Conservation (phyloP, 2,329 filamentous ascomycete genomes). For the Neofusicoccum ribis region DNA sequence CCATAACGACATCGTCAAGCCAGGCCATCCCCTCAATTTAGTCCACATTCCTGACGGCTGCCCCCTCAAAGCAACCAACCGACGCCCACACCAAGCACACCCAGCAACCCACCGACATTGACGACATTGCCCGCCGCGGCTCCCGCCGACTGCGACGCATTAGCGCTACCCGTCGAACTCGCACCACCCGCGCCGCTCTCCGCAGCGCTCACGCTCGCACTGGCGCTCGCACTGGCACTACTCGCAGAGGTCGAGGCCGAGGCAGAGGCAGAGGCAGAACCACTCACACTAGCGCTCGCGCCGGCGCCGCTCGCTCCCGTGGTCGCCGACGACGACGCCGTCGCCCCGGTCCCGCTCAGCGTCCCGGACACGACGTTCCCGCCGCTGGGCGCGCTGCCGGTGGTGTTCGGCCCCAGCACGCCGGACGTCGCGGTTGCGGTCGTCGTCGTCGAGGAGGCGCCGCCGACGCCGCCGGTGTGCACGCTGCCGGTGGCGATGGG, state of each 20-base stretch:
- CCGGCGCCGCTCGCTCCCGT: neutral
- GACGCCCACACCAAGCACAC: neutral
- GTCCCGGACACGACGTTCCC: constrained; percentile 4
- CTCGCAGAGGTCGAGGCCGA: too few species aligned
- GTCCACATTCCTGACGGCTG: too few species aligned
- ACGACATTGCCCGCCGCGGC: neutral
- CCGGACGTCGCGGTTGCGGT: neutral
- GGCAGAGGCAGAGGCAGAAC: neutral
- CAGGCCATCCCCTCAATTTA: too few species aligned
- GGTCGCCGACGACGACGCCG: neutral
- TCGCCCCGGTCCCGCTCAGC: neutral
- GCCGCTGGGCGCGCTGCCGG: constrained; percentile 3
- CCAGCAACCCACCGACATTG: neutral
- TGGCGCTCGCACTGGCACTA: neutral
- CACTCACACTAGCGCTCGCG: neutral
- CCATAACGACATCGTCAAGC: too few species aligned
- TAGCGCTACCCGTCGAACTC: neutral
- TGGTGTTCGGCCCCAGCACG: constrained; percentile 7
- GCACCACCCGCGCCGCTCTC: neutral
- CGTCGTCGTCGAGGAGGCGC: neutral
- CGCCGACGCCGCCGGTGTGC: constrained; percentile 2
- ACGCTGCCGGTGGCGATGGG: constrained; percentile 9
- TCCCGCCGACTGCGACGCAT: neutral
- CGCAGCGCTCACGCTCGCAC: neutral
- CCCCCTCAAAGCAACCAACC: neutral